phyloP scores from a whole-genome alignment of 371 early-diverging fungal genomes.

The Haplosporangium sp. region DNA sequence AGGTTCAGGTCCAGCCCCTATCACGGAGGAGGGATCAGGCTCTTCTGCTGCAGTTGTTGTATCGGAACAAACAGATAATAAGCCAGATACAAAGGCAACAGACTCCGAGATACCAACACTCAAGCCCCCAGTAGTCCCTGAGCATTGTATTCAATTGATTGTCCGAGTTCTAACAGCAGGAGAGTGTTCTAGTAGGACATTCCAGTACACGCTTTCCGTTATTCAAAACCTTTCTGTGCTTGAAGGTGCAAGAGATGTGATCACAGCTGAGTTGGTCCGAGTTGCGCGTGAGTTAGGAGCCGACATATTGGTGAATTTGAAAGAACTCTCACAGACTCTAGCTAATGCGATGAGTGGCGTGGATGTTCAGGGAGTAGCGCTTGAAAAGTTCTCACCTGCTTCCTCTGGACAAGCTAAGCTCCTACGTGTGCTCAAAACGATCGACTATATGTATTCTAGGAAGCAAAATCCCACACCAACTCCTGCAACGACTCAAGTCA shows the following conservation, averaged over 20 bases:
- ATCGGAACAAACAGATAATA: background rate
- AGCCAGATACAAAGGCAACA: constrained; percentile 14
- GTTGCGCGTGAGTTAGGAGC: constrained; percentile 80
- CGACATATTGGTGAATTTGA: constrained; percentile 76
- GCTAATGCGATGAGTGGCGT: constrained; percentile 67
- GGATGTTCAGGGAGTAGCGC: constrained; percentile 70
- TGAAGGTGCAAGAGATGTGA: constrained; percentile 77
- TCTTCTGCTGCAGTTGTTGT: constrained; percentile 1
- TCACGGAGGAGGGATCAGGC: constrained; percentile 1
- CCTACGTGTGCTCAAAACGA: constrained; percentile 92
- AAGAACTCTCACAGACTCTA: constrained; percentile 70
- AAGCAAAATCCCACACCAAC: constrained; percentile 46
- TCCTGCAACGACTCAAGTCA: constrained; percentile 35
- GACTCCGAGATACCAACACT: constrained; percentile 40
- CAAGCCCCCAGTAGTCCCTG: constrained; percentile 80
- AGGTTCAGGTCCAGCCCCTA: background rate
- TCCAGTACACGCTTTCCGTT: constrained; percentile 90
- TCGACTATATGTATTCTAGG: constrained; percentile 85
- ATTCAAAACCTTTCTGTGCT: constrained; percentile 89
- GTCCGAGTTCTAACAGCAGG: constrained; percentile 92
- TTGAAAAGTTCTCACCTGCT: constrained; percentile 84
- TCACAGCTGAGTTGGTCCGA: constrained; percentile 80
- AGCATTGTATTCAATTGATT: constrained; percentile 80
- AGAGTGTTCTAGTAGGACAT: constrained; percentile 93
- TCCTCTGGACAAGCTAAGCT: constrained; percentile 93